Percentiles rank a stretch among this genome's conserved stretches.
phyloP scores from a whole-genome alignment of 2,329 filamentous ascomycete species.

The Capronia americana region DNA sequence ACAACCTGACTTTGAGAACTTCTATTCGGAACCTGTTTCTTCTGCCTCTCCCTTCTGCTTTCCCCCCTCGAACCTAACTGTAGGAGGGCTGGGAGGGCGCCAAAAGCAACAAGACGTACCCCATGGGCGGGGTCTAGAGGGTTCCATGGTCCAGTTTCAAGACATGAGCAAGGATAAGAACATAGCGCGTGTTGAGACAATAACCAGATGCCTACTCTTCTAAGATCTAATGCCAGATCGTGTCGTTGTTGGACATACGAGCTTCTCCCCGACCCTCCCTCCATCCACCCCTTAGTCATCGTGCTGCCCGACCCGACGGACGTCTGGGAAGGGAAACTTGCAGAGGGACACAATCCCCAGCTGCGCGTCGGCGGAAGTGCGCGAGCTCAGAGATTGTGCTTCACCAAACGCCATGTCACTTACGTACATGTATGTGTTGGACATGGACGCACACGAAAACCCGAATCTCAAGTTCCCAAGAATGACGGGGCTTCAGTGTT shows the following conservation, averaged over 20 bases:
- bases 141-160: not conserved
- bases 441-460: not conserved
- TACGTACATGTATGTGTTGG: not conserved
- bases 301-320: not conserved
- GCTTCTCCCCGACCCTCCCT: not conserved
- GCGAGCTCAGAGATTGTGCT: not conserved
- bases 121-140: not conserved
- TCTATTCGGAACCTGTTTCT: not conserved
- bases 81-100: not conserved
- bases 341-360: not conserved
- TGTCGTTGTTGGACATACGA: not conserved
- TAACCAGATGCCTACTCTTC: not conserved
- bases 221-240: constrained; percentile 1
- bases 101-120: constrained; percentile 6
- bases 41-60: no score
- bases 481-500: not conserved
- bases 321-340: not conserved
- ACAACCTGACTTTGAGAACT: not conserved
- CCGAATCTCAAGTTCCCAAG: not conserved
- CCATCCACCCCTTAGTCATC: not conserved
- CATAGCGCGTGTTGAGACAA: constrained; percentile 1
- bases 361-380: not conserved
- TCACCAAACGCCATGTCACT: constrained; percentile 1
- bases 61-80: not conserved
- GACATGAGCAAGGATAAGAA: not conserved